Evolutionary conservation across 1,139 yeast species (phyloP).

Genomic region (Saccharomyces pastorianus): DNA sequence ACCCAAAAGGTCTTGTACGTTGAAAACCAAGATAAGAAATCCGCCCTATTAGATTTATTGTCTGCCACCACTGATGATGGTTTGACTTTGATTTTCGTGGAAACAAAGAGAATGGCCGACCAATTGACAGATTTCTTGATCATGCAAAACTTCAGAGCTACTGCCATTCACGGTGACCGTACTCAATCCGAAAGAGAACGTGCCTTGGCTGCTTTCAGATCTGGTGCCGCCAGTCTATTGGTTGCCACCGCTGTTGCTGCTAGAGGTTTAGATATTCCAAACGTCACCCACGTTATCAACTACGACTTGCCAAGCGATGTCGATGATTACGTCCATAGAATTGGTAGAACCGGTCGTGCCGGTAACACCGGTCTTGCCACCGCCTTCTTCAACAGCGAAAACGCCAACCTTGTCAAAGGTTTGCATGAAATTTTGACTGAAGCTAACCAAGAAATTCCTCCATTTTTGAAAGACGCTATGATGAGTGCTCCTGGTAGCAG

Average conservation of each 20-base stretch:
- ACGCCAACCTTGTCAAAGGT: slow-evolving; percentile 82
- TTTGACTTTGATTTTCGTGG: slow-evolving; percentile 89
- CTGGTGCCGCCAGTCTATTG: slow-evolving; percentile 54
- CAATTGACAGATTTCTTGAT: slow-evolving; percentile 85
- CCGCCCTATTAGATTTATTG: slow-evolving; percentile 81
- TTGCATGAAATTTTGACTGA: slow-evolving; percentile 79
- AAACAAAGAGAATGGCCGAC: slow-evolving; percentile 98
- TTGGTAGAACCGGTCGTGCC: slow-evolving; percentile 99
- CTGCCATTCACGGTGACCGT: slow-evolving; percentile 98
- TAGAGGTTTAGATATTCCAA: slow-evolving; percentile 97
- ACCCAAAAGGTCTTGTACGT: slow-evolving; percentile 90
- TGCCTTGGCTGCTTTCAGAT: slow-evolving; percentile 63
- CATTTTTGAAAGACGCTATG: slow-evolving; percentile 68
- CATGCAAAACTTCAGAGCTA: slow-evolving; percentile 87
- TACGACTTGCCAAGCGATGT: slow-evolving; percentile 94
- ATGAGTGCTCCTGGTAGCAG: slow-evolving; percentile 69
- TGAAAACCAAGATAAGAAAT: slow-evolving; percentile 91
- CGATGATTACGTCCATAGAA: slow-evolving; percentile 98
- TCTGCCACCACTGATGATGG: slow-evolving; percentile 62
- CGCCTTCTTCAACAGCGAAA: slow-evolving; percentile 95
- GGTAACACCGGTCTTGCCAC: slow-evolving; percentile 98
- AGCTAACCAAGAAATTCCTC: slow-evolving; percentile 96
- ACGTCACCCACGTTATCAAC: slow-evolving; percentile 94
- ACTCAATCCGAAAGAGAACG: slow-evolving; percentile 96
- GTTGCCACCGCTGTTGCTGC: slow-evolving; percentile 97